Evolutionary conservation across 148 eudicot genomes (phyloP).

Genomic region (Rhododendron kiyosumense): DNA sequence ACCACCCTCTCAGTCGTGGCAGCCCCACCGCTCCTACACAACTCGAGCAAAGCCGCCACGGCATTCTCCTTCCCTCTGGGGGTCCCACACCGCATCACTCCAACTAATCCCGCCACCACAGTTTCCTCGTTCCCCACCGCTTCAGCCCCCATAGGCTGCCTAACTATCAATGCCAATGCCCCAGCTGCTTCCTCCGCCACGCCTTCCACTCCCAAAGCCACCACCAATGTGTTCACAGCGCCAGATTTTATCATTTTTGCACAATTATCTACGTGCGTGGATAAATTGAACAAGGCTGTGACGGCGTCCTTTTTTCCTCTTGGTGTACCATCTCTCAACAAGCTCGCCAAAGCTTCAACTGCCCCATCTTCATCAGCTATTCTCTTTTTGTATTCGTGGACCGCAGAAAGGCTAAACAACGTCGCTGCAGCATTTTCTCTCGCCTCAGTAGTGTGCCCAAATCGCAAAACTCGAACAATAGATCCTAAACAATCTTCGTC

Average conservation of each 20-base stretch:
- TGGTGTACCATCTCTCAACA: conserved; percentile 57
- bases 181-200: conserved; percentile 89
- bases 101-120: conserved; percentile 55
- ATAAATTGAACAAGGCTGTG: conserved; percentile 75
- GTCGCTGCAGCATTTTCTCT: conserved; percentile 95
- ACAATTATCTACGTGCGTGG: conserved; percentile 59
- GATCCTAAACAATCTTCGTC: conserved; percentile 64
- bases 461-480: conserved; percentile 52
- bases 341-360: conserved; percentile 51
- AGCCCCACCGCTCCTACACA: conserved; percentile 68
- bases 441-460: conserved; percentile 68
- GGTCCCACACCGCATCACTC: conserved; percentile 70
- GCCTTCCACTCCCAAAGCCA: conserved; percentile 47
- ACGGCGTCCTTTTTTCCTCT: conserved; percentile 88
- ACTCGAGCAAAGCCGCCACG: conserved; percentile 79
- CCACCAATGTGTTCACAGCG: conserved; percentile 54
- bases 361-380: conserved; percentile 67
- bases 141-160: conserved; percentile 70
- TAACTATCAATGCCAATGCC: conserved; percentile 62
- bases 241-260: conserved; percentile 55
- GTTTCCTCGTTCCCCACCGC: conserved; percentile 64
- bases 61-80: conserved; percentile 91
- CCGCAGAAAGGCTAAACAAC: conserved; percentile 80
- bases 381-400: conserved; percentile 69
- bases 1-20: conserved; percentile 61